Evolutionary conservation across 176 grass and related monocot species (phyloP).

Genomic region (Alopecurus myosuroides): DNA sequence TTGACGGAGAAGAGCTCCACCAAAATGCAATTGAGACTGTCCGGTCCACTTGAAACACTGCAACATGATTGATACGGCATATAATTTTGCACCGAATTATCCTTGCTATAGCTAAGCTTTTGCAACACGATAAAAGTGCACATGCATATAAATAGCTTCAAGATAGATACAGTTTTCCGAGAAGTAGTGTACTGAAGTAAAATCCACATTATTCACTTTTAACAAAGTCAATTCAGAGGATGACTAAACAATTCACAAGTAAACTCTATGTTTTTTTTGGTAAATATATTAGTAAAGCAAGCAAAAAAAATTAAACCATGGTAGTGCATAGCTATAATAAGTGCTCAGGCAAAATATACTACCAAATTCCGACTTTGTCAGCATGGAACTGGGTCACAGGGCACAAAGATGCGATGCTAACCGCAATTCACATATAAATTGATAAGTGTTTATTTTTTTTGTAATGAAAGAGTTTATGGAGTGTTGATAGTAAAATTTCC

Average conservation of each 20-base stretch:
- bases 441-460: background rate
- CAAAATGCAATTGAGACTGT: background rate
- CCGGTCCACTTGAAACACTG: background rate
- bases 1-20: background rate
- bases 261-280: background rate
- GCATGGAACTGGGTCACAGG: background rate
- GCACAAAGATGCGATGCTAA: background rate
- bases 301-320: background rate
- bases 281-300: background rate
- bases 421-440: background rate
- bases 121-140: background rate
- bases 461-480: background rate
- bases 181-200: background rate
- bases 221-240: background rate
- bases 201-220: slow-evolving; percentile 8
- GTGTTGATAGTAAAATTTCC: background rate
- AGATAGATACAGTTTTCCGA: background rate
- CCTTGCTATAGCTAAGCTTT: background rate
- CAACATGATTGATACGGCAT: background rate
- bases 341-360: background rate
- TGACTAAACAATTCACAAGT: background rate
- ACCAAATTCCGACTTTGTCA: background rate
- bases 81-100: background rate
- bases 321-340: background rate
- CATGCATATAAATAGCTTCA: background rate